Evolutionary conservation across 805 yeast species (phyloP), one percentile per base, ranked within the genome.

Genomic region (Nakazawaea populi): DNA sequence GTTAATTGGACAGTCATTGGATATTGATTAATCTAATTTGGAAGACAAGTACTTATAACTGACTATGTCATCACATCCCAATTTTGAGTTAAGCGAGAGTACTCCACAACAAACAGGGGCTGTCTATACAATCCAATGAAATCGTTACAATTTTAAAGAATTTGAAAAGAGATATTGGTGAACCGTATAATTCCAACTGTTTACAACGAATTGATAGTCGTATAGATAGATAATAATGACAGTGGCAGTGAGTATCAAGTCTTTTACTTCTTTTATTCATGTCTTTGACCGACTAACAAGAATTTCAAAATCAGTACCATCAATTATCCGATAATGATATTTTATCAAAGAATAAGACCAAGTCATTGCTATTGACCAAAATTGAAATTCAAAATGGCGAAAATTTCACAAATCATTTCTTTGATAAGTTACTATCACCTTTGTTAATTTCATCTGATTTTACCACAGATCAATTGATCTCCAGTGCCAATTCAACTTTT

Each of bases 381-480:
- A 63, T 68, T 32, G 58, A 65, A 18, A 63, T 69, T 32, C 30
- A 42, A 11, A 70, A 70, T 9, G 67, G 64, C n/a, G 56, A 51
- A 12, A 61, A 63, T 48, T 71, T 73, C 53, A 67, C 76, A 46
- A 61, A 67, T 46, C 67, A 63, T 24, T 74, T 77, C 60, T 75
- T 75, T 65, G 60, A 63, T 52, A 76, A 74, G 54, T 63, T 77
- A 28, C 63, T 79, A 49, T 52, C 64, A 3, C 83, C 83, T 12
- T 60, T 79, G 53, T 60, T 73, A 11, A 61, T 58, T 5, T 59
- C 64, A 3, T 55, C 67, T 3, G 67, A 62, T 47, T 54, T 71
- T 51, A 78, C 83, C 1, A 61, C 79, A 43, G 66, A 62, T 14
- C 73, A 76, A 55, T 65, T 79, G 56, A 53, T 75, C 7, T 42